Evolutionary conservation across 257 asterid genomes (phyloP), one percentile per base, ranked within the genome.

Genomic region (Leptodermis oblonga): DNA sequence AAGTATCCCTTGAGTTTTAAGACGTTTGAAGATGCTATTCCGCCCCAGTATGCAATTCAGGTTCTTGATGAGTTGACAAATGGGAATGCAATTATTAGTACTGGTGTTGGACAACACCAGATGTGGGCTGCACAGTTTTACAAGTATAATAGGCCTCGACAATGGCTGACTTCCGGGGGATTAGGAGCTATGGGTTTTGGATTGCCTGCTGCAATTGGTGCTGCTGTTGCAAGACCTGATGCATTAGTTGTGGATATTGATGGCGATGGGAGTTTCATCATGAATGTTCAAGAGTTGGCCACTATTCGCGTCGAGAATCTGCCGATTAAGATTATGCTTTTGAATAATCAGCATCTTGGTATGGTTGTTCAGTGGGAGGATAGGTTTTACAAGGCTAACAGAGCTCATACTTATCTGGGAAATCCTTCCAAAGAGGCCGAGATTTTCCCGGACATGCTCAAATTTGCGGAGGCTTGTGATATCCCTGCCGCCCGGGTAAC

Each of bases 311-410:
- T 86, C 25, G 92, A 92, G 75, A 89, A 86, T 71, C 93, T 92
- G 9, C 94, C 97, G 0, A 80, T 92, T 10, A 92, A 89, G 86
- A 80, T 92, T 30, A 74, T 89, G 97, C 61, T 92, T 63, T 42
- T 92, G 60, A 87, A 92, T 63, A 92, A 92, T 73, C 95, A 87
- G 78, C 96, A 86, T 31, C 70, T 89, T 67, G 97, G 97, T 20
- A 92, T 92, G 96, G 96, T 87, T 62, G 92, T 83, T 5, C 96
- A 92, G 62, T 92, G 96, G 96, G 95, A 89, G 80, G 96, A 89
- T 65, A 82, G 95, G 0, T 92, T 89, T 79, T 89, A 89, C 63
- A 87, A 89, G 84, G 76, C 97, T 3, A 91, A 89, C 49, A 76
- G 97, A 3, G 96, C 97, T 0, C 93, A 91, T 45, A 87, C 93